These are phyloP conservation scores for Globisporangium abappressorium DNA, from an alignment of 352 stramenopile species.

Conservation along the genomic window DNA sequence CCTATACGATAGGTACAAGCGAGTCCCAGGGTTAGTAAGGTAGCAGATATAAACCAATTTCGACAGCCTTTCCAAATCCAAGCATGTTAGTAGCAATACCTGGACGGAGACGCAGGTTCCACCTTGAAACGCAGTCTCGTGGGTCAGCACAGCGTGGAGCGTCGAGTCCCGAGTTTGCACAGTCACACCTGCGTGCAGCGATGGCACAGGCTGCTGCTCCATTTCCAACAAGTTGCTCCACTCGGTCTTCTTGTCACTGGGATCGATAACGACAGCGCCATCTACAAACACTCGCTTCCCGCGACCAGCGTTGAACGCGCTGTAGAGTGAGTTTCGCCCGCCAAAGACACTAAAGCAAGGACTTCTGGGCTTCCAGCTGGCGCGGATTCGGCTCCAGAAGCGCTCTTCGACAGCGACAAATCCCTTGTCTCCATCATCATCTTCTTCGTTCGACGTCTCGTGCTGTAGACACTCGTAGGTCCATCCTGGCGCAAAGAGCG, in stretches of 20 bases:
- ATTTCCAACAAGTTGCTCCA: conserved; percentile 40
- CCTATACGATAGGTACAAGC: conserved; percentile 14
- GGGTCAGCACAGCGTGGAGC: conserved; percentile 24
- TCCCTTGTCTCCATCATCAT: conserved; percentile 15
- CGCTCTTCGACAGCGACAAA: conserved; percentile 29
- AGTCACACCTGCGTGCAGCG: conserved; percentile 25
- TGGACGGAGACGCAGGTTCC: conserved; percentile 30
- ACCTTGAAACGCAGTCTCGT: conserved; percentile 36
- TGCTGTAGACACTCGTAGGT: conserved; percentile 37
- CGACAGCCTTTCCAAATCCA: neutral
- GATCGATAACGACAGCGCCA: conserved; percentile 3
- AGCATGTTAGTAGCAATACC: conserved; percentile 12
- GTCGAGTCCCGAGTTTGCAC: conserved; percentile 25
- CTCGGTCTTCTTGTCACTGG: conserved; percentile 1
- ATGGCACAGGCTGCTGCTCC: conserved; percentile 28
- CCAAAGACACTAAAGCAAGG: conserved; percentile 35
- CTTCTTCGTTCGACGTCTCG: conserved; percentile 4
- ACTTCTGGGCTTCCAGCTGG: conserved; percentile 33
- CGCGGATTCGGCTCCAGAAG: conserved; percentile 30
- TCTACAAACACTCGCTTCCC: conserved; percentile 27
- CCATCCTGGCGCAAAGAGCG: conserved; percentile 38
- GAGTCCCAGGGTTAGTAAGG: neutral
- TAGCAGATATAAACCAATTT: neutral
- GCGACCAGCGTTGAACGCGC: conserved; percentile 34
- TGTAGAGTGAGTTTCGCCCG: conserved; percentile 35